A percentile compares a stretch with the other conserved stretches of the same genome.
Conservation (phyloP, 257 asterid species). For the Thymus quinquecostatus region DNA sequence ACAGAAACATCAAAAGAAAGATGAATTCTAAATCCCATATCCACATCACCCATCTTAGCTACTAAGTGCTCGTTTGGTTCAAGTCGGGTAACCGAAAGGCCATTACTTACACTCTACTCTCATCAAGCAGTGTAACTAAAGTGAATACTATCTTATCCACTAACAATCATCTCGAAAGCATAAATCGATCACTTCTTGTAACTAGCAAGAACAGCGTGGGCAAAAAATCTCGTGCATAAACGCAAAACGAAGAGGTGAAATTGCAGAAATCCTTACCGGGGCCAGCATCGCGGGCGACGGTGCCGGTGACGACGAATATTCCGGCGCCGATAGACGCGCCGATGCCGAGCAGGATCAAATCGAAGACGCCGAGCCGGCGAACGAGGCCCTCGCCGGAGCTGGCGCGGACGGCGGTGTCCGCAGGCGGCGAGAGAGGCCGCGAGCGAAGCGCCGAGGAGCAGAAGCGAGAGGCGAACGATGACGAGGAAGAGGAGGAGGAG, state of each 20-base stretch:
- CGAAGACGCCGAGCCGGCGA: constrained; percentile 75
- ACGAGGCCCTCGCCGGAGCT: constrained; percentile 66
- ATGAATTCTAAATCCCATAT: background rate
- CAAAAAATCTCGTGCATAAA: background rate
- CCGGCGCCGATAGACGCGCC: constrained; percentile 98
- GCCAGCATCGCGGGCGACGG: constrained; percentile 87
- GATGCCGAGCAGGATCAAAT: constrained; percentile 78
- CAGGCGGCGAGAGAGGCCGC: constrained; percentile 52
- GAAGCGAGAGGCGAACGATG: constrained; percentile 52
- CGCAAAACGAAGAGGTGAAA: background rate
- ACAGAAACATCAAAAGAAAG: background rate
- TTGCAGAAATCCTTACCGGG: constrained; percentile 58
- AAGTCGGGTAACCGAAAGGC: too few species aligned
- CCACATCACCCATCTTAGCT: background rate
- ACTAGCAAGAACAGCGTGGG: background rate
- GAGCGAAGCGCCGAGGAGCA: constrained; percentile 77
- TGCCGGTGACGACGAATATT: constrained; percentile 85
- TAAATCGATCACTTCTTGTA: background rate
- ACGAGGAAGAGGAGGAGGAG: constrained; percentile 40
- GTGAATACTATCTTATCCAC: background rate
- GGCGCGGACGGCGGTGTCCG: constrained; percentile 47
- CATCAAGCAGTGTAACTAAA: too few species aligned
- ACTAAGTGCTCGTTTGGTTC: too few species aligned
- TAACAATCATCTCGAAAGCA: background rate
- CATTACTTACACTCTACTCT: too few species aligned